These are phyloP conservation scores for Fusarium setosum DNA, from an alignment of 2,329 filamentous ascomycete genomes.

Conservation along the genomic window DNA sequence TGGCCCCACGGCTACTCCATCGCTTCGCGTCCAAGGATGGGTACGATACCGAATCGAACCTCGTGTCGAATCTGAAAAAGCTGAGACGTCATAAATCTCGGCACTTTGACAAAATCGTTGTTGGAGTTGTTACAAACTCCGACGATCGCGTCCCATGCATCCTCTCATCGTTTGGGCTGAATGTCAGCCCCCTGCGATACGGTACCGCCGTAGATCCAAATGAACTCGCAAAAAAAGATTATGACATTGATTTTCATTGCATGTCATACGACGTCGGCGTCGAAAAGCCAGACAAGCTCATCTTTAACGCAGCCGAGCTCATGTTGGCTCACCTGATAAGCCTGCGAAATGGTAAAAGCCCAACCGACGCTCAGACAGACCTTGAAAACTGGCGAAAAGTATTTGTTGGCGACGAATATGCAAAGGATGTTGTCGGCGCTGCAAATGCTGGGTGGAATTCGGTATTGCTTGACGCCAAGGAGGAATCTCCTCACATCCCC, in stretches of 20 bases:
- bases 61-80: background rate
- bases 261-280: slow-evolving; percentile 72
- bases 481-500: slow-evolving; percentile 5
- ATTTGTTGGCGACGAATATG: slow-evolving; percentile 32
- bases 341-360: background rate
- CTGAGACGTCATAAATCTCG: background rate
- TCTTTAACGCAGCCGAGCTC: slow-evolving; percentile 65
- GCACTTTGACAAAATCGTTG: slow-evolving; percentile 16
- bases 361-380: background rate
- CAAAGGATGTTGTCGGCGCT: slow-evolving; percentile 32
- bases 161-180: slow-evolving; percentile 26
- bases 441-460: slow-evolving; percentile 26
- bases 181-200: slow-evolving; percentile 27
- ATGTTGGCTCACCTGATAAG: slow-evolving; percentile 45
- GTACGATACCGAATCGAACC: slow-evolving; percentile 14
- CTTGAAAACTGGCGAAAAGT: slow-evolving; percentile 19
- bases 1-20: slow-evolving; percentile 25
- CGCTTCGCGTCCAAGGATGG: slow-evolving; percentile 29
- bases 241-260: slow-evolving; percentile 35
- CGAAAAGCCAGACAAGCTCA: slow-evolving; percentile 67
- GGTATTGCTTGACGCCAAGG: slow-evolving; percentile 20
- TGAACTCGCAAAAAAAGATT: background rate
- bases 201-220: background rate
- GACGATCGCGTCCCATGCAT: slow-evolving; percentile 37
- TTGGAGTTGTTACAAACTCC: slow-evolving; percentile 36